These are phyloP conservation scores for Globisporangium radiosum DNA, from an alignment of 352 stramenopile genomes.

Conservation along the genomic window DNA sequence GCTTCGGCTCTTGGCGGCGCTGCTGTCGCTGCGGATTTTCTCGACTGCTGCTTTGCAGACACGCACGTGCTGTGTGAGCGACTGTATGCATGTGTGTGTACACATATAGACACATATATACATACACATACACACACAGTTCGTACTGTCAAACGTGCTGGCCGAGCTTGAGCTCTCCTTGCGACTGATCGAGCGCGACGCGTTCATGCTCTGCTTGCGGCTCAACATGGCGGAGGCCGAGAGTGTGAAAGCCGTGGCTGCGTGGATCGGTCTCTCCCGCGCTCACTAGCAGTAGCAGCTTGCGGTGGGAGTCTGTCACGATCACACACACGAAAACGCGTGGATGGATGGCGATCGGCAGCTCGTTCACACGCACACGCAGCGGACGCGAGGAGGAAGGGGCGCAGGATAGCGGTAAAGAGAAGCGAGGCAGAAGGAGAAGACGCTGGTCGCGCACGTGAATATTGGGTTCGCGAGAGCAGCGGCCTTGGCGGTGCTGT, in stretches of 20 bases:
- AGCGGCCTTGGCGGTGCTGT: neutral
- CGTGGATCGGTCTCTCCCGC: too few species aligned
- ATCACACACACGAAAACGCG: too few species aligned
- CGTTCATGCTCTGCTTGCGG: constrained; percentile 10
- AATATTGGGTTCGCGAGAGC: too few species aligned
- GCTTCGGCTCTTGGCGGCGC: constrained; percentile 7
- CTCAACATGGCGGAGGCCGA: neutral
- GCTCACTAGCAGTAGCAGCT: too few species aligned
- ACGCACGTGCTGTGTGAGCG: neutral
- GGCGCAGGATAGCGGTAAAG: too few species aligned
- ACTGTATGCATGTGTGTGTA: neutral
- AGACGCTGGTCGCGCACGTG: too few species aligned
- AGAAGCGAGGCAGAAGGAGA: too few species aligned
- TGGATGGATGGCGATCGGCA: too few species aligned
- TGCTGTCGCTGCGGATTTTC: neutral
- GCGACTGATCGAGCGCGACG: constrained; percentile 11
- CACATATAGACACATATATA: neutral
- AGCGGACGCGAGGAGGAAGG: too few species aligned
- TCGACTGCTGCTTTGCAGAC: neutral
- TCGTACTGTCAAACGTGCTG: neutral
- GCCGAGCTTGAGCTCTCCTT: constrained; percentile 7
- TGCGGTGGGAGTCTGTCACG: too few species aligned
- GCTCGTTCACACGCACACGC: too few species aligned
- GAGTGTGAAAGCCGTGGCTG: too few species aligned
- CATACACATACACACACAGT: neutral